Evolutionary conservation across 768 basidiomycete genomes (phyloP).

Genomic region (Serpula lacrymans): DNA sequence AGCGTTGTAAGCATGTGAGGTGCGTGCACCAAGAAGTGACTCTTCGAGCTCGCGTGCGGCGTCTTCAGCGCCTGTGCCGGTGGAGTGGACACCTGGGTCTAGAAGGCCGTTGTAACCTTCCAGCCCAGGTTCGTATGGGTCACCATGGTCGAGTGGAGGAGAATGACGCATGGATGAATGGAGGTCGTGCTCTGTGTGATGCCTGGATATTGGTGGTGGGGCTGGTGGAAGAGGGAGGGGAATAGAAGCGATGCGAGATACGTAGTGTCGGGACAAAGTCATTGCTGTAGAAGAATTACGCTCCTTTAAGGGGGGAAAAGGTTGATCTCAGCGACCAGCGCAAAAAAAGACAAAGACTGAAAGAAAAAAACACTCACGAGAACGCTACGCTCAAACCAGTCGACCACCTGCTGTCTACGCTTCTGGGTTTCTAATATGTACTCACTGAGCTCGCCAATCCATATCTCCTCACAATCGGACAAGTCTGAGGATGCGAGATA

Average conservation of each 20-base stretch:
- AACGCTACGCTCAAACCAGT: slow-evolving; percentile 67
- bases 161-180: slow-evolving; percentile 34
- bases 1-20: slow-evolving; percentile 14
- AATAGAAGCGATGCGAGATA: slow-evolving; percentile 42
- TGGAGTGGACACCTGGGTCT: slow-evolving; percentile 17
- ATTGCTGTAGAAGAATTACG: slow-evolving; percentile 62
- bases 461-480: slow-evolving; percentile 77
- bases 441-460: slow-evolving; percentile 64
- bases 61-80: slow-evolving; percentile 43
- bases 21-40: slow-evolving; percentile 42
- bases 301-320: slow-evolving; percentile 44
- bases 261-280: slow-evolving; percentile 32
- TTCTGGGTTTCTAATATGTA: slow-evolving; percentile 72
- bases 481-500: slow-evolving; percentile 68
- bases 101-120: no score
- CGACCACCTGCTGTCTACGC: slow-evolving; percentile 68
- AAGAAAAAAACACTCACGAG: slow-evolving; percentile 41
- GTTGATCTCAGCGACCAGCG: slow-evolving; percentile 1
- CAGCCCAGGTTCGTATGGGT: slow-evolving; percentile 27
- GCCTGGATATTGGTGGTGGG: slow-evolving; percentile 24
- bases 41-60: slow-evolving; percentile 57
- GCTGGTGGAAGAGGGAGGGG: slow-evolving; percentile 40
- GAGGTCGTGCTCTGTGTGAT: slow-evolving; percentile 33
- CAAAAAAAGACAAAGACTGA: neutral
- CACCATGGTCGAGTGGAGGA: slow-evolving; percentile 24